phyloP scores from a whole-genome alignment of 768 basidiomycete genomes.

The Collybiopsis confluens region DNA sequence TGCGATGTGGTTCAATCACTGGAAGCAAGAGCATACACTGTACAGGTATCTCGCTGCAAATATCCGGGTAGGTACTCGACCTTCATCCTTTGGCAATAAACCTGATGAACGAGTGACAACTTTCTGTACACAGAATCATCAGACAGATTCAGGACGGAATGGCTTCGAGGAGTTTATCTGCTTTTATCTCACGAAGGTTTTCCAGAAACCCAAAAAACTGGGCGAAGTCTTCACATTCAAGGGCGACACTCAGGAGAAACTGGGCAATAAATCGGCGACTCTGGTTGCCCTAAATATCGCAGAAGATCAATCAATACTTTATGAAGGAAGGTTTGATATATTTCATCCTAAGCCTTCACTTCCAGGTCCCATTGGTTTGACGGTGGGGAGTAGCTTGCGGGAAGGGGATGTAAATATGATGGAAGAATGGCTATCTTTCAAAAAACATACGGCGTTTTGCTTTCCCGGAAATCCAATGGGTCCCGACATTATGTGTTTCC shows the following conservation, averaged over 20 bases:
- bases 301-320: background rate
- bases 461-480: background rate
- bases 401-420: background rate
- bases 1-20: background rate
- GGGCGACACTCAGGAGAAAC: background rate
- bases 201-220: background rate
- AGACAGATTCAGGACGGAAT: background rate
- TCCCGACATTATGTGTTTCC: background rate
- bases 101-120: too few species aligned
- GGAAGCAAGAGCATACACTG: background rate
- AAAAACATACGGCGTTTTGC: background rate
- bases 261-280: background rate
- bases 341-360: background rate
- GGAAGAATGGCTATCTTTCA: background rate
- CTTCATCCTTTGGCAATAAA: too few species aligned
- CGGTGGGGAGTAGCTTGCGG: background rate
- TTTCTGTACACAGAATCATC: too few species aligned
- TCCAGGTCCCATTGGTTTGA: background rate
- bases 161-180: slow-evolving; percentile 2
- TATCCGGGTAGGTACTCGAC: background rate
- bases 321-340: background rate
- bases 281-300: background rate
- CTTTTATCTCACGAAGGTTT: background rate
- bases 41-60: background rate
- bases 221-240: background rate